phyloP scores from a whole-genome alignment of 2,329 filamentous ascomycete species.

The Shiraia bambusicola region DNA sequence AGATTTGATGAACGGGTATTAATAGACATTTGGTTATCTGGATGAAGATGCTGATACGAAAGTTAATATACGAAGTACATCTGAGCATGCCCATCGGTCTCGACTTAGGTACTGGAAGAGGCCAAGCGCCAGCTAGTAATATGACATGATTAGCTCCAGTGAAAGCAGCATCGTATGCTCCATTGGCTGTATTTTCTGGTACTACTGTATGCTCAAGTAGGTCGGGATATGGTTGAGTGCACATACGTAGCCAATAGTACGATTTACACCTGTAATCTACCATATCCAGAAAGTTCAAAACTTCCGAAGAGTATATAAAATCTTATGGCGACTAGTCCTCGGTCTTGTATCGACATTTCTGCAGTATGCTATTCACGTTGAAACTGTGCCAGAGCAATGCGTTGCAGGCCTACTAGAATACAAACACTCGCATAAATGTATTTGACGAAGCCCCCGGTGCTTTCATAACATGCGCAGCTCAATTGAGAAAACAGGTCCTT shows the following conservation, averaged over 20 bases:
- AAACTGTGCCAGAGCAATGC: too few relatives aligned
- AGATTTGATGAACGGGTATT: conserved; percentile 35
- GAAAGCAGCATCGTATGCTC: conserved; percentile 34
- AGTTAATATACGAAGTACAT: not conserved
- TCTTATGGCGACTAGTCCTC: conserved; percentile 30
- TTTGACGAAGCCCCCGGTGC: conserved; percentile 7
- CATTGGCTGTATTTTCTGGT: conserved; percentile 28
- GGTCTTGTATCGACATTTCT: conserved; percentile 14
- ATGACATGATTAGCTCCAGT: conserved; percentile 27
- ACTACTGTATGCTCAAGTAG: conserved; percentile 30
- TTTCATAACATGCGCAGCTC: conserved; percentile 3
- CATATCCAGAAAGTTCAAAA: conserved; percentile 1
- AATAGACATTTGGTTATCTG: conserved; percentile 39
- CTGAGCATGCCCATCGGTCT: not conserved
- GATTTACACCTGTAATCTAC: conserved; percentile 41
- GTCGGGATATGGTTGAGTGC: conserved; percentile 20
- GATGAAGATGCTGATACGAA: conserved; percentile 26
- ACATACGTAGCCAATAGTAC: conserved; percentile 38
- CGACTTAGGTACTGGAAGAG: conserved; percentile 23
- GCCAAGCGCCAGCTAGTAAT: conserved; percentile 40
- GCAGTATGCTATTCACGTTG: not conserved
- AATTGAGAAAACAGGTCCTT: conserved; percentile 3
- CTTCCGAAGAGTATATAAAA: not conserved
- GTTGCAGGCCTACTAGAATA: too few relatives aligned
- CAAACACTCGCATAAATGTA: too few relatives aligned